Conservation (phyloP, 1,139 yeast genomes). For the Candida pseudoviswanathii region DNA sequence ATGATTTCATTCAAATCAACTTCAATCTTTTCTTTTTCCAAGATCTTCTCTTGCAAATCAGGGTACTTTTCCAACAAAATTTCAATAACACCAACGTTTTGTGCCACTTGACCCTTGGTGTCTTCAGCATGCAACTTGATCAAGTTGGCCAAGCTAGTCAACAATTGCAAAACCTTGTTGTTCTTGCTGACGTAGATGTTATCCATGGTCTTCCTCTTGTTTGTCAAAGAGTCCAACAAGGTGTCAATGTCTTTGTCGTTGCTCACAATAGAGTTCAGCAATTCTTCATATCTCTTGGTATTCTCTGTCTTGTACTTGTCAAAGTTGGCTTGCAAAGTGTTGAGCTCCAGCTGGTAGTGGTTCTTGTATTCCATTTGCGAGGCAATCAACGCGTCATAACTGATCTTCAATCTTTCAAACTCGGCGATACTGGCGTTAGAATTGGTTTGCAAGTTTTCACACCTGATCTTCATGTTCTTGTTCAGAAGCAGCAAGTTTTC, state of each 20-base stretch:
- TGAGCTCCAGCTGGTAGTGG: slow-evolving; percentile 45
- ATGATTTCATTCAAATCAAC: slow-evolving; percentile 39
- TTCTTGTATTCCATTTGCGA: slow-evolving; percentile 59
- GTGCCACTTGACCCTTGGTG: slow-evolving; percentile 35
- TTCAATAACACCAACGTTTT: slow-evolving; percentile 33
- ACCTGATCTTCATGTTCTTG: slow-evolving; percentile 50
- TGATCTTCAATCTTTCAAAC: slow-evolving; percentile 56
- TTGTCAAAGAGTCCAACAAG: slow-evolving; percentile 43
- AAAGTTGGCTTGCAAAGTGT: slow-evolving; percentile 30
- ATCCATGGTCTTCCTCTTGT: slow-evolving; percentile 46
- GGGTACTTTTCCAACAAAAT: slow-evolving; percentile 38
- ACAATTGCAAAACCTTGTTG: slow-evolving; percentile 45
- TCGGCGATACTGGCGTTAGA: slow-evolving; percentile 53
- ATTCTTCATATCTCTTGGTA: slow-evolving; percentile 29
- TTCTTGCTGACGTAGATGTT: slow-evolving; percentile 50
- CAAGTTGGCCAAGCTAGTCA: slow-evolving; percentile 45
- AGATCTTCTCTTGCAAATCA: slow-evolving; percentile 35
- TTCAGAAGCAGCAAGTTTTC: slow-evolving; percentile 50
- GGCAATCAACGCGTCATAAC: slow-evolving; percentile 62
- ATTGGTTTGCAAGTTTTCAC: slow-evolving; percentile 50
- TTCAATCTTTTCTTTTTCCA: slow-evolving; percentile 30
- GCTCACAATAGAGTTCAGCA: slow-evolving; percentile 29
- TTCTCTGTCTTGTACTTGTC: slow-evolving; percentile 41
- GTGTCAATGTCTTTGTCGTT: slow-evolving; percentile 51
- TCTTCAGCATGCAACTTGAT: slow-evolving; percentile 54